These are phyloP conservation scores for Phytophthora multivora DNA, from an alignment of 352 stramenopile species.

Conservation along the genomic window DNA sequence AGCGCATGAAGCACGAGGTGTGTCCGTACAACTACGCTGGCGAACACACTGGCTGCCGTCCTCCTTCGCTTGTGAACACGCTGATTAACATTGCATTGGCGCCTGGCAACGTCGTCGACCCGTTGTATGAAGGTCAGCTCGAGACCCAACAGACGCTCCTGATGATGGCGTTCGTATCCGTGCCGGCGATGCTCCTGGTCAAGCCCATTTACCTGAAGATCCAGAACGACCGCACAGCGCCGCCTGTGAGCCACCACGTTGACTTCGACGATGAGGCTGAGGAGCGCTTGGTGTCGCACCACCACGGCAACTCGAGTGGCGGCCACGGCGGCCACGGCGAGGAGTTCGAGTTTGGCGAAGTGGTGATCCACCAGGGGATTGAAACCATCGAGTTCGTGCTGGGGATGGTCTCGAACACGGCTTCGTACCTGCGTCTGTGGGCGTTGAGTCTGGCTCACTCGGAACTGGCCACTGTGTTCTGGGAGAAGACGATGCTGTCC, in stretches of 20 bases:
- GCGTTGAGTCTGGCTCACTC: slow-evolving; percentile 98
- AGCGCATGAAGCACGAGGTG: slow-evolving; percentile 90
- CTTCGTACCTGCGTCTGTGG: slow-evolving; percentile 99
- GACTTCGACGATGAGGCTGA: slow-evolving; percentile 82
- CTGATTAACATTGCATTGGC: slow-evolving; percentile 99
- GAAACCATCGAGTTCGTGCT: slow-evolving; percentile 99
- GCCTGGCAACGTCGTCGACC: slow-evolving; percentile 93
- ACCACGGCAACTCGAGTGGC: slow-evolving; percentile 44
- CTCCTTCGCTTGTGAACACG: slow-evolving; percentile 97
- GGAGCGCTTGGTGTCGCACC: slow-evolving; percentile 53
- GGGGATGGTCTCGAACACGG: slow-evolving; percentile 99
- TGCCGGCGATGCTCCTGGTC: slow-evolving; percentile 95
- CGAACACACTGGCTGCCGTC: slow-evolving; percentile 93
- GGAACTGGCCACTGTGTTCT: slow-evolving; percentile 94
- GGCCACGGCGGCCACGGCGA: slow-evolving; percentile 59
- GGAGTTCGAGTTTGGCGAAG: slow-evolving; percentile 96
- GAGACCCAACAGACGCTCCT: slow-evolving; percentile 91
- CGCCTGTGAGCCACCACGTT: slow-evolving; percentile 70
- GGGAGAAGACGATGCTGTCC: slow-evolving; percentile 98
- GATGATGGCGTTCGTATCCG: slow-evolving; percentile 93
- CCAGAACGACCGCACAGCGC: slow-evolving; percentile 63
- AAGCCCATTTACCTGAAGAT: slow-evolving; percentile 95
- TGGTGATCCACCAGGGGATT: slow-evolving; percentile 99
- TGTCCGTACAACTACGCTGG: slow-evolving; percentile 96
- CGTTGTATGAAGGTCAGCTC: slow-evolving; percentile 95